These are phyloP conservation scores for Turritis glabra DNA, from an alignment of 345 rosid species.

Conservation along the genomic window DNA sequence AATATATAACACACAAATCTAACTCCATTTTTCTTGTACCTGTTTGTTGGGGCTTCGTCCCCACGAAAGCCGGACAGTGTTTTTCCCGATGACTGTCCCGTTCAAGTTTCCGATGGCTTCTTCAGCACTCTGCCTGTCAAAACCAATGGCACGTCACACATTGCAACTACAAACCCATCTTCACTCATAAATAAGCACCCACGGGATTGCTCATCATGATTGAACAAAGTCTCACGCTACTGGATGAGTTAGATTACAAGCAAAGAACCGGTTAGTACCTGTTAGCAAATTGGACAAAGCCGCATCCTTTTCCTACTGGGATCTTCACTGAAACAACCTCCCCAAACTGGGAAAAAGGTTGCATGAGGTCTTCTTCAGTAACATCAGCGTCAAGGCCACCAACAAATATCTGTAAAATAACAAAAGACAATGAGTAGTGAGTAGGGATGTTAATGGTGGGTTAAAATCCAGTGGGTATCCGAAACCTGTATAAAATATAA, in stretches of 20 bases:
- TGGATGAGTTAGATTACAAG: slow-evolving; percentile 1
- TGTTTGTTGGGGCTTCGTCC: slow-evolving; percentile 82
- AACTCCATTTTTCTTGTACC: slow-evolving; percentile 41
- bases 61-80: slow-evolving; percentile 90
- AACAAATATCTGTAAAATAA: slow-evolving; percentile 66
- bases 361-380: slow-evolving; percentile 76
- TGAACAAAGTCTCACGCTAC: not conserved
- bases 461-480: no score
- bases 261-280: slow-evolving; percentile 44
- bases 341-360: slow-evolving; percentile 75
- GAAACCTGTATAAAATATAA: no score
- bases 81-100: slow-evolving; percentile 75
- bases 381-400: slow-evolving; percentile 84
- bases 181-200: not conserved
- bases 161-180: slow-evolving; percentile 4
- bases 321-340: slow-evolving; percentile 85
- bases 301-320: slow-evolving; percentile 83
- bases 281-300: slow-evolving; percentile 75
- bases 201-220: not conserved
- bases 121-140: slow-evolving; percentile 72
- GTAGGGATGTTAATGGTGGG: no score
- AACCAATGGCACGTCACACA: slow-evolving; percentile 10
- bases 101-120: slow-evolving; percentile 68
- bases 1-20: not conserved
- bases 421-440: slow-evolving; percentile 4